Base-by-base conservation (phyloP, 352 stramenopile genomes). In the Pythium pyrilobum region DNA sequence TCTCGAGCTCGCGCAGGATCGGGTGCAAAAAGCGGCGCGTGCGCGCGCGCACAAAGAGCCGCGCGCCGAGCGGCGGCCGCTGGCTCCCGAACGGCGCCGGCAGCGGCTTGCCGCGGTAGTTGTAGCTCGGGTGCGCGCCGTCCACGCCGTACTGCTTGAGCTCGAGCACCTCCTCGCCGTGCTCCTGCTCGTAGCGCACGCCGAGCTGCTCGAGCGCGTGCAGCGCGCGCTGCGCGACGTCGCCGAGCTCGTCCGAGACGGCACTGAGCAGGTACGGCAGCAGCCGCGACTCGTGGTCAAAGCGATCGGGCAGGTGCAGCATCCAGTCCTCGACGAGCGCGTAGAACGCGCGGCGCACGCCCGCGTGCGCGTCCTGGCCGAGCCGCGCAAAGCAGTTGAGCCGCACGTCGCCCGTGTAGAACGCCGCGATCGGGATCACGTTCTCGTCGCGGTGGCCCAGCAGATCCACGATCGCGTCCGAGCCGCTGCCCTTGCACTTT, bases 361-460 rank as follows among this genome's bases (percentile, higher is more conserved):
- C 62, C 2, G 66, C 49, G 50, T 92, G 96, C 8, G 64, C 62
- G 66, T 98, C 91, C 53, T 92, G 83, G 31, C 93, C 77, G 2
- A 98, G 68, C 56, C 93, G 88, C 25, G 95, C 95, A 50, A 98
- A 88, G 59, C 89, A 91, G 66, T 99, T 99, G 36, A 98, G 51
- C 3, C 79, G 82, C 32, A 97, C 82, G 52, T 96, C 81, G 13
- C 74, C 36, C 24, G 81, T 82, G 62, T 98, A 99, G 60, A 98
- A 99, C 12, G 90, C 81, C 12, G 89, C 73, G 39, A 98, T 84
- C 4, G 90, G 85, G 44, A 98, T 86, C 31, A 98, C 88, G 71
- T 98, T 98, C 38, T 98, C 92, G 48, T 98, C 94, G 34, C 87
- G 77, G 66, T 97, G 97, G 15, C 93, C 96, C 24, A 98, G 78